phyloP scores from a whole-genome alignment of 2,329 filamentous ascomycete species.

The Calonectria hongkongensis region DNA sequence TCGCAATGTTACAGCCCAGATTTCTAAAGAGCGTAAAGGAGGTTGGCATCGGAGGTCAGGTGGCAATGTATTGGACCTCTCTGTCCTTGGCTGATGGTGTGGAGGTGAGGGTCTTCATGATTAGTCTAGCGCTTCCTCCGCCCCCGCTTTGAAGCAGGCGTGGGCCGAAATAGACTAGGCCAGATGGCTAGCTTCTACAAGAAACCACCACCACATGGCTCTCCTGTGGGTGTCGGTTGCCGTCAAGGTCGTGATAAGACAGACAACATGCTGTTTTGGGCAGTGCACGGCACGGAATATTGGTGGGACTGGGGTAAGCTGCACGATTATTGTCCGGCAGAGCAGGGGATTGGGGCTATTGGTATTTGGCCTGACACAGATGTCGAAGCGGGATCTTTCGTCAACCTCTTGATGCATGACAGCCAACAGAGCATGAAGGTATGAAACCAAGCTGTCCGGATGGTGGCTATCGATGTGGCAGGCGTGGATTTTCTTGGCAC shows the following conservation, averaged over 20 bases:
- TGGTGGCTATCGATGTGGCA: constrained; percentile 35
- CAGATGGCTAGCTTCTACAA: constrained; percentile 30
- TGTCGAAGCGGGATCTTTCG: constrained; percentile 26
- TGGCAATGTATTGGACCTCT: constrained; percentile 50
- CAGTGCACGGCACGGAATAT: constrained; percentile 32
- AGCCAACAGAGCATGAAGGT: constrained; percentile 39
- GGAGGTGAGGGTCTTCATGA: constrained; percentile 43
- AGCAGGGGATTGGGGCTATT: constrained; percentile 41
- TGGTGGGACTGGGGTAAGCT: constrained; percentile 45
- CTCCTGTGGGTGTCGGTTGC: constrained; percentile 15
- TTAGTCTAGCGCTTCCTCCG: constrained; percentile 45
- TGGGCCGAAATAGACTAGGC: constrained; percentile 49
- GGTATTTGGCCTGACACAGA: constrained; percentile 47
- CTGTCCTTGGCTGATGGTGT: constrained; percentile 47
- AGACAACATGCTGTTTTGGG: constrained; percentile 39
- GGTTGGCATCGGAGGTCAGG: constrained; percentile 54
- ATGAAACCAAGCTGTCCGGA: constrained; percentile 39
- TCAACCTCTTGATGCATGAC: constrained; percentile 30
- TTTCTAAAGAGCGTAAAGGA: constrained; percentile 44
- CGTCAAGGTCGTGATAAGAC: constrained; percentile 47
- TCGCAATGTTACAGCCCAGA: constrained; percentile 38
- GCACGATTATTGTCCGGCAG: constrained; percentile 43
- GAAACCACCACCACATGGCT: constrained; percentile 46
- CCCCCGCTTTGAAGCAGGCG: constrained; percentile 49
- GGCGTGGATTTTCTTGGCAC: constrained; percentile 34